These are phyloP conservation scores for Neurospora sp. DNA, from an alignment of 495 filamentous ascomycete genomes.

Conservation along the genomic window DNA sequence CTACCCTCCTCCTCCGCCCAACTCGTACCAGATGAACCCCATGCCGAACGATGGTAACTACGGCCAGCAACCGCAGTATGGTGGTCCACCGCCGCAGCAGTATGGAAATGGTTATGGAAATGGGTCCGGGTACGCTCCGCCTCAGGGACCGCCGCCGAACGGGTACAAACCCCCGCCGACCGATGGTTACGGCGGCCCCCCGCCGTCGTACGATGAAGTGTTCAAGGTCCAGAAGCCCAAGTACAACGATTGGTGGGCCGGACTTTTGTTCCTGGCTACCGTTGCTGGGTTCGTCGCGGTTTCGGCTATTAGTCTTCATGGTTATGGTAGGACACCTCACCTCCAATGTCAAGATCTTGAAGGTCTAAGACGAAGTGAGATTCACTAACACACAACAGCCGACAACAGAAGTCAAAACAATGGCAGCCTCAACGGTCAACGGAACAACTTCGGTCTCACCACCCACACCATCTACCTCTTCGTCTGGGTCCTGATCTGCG, in stretches of 20 bases:
- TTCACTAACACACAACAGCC: constrained; percentile 12
- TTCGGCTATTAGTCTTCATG: constrained; percentile 64
- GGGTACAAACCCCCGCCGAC: constrained; percentile 8
- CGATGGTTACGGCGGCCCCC: constrained; percentile 13
- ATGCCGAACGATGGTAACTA: constrained; percentile 10
- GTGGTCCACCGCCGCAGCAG: not conserved
- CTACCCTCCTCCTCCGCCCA: constrained; percentile 12
- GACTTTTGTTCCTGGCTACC: constrained; percentile 64
- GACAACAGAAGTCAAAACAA: constrained; percentile 56
- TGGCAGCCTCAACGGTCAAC: constrained; percentile 62
- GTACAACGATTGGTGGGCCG: constrained; percentile 83
- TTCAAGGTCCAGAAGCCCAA: constrained; percentile 77
- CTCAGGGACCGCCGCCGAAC: not conserved
- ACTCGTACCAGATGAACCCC: constrained; percentile 16
- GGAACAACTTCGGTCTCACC: constrained; percentile 55
- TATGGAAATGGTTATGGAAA: constrained; percentile 10
- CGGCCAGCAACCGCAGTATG: constrained; percentile 1
- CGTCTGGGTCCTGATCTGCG: constrained; percentile 59
- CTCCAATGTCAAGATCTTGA: not conserved
- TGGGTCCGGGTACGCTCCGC: not conserved
- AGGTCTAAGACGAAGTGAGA: not conserved
- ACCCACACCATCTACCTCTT: constrained; percentile 85
- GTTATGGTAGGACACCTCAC: constrained; percentile 43
- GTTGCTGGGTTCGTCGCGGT: constrained; percentile 70
- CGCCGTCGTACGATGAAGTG: constrained; percentile 61